Conservation (phyloP, 2,329 filamentous ascomycete species). For the Xylariaceae sp. region DNA sequence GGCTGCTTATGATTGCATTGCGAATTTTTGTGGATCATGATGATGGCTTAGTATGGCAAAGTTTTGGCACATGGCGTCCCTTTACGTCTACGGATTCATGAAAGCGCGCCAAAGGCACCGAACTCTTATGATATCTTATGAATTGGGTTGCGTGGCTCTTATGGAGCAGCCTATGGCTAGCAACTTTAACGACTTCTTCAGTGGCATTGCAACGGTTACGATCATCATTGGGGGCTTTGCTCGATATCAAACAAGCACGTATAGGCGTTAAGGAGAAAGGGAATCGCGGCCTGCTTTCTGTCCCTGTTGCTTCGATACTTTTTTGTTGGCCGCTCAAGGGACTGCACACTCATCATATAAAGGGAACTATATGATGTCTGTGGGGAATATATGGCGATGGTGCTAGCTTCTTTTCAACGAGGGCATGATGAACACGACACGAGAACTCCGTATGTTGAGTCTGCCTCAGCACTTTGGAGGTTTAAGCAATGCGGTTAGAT, state of each 20-base stretch:
- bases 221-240: neutral
- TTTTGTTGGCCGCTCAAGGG: neutral
- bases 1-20: constrained; percentile 4
- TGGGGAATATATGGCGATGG: too few species aligned
- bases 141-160: neutral
- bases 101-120: neutral
- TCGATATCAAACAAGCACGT: neutral
- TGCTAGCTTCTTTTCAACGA: too few species aligned
- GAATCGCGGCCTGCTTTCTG: neutral
- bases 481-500: too few species aligned
- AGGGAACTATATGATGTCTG: too few species aligned
- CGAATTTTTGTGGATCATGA: neutral
- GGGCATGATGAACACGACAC: too few species aligned
- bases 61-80: neutral
- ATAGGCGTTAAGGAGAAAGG: neutral
- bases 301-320: neutral
- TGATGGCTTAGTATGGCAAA: neutral
- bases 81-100: neutral
- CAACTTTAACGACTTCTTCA: constrained; percentile 4
- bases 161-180: neutral
- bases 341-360: neutral
- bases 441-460: too few species aligned
- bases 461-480: too few species aligned
- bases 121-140: neutral
- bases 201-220: neutral